Conservation (phyloP, 306 rosid genomes). For the Herpetospermum pedunculosum region DNA sequence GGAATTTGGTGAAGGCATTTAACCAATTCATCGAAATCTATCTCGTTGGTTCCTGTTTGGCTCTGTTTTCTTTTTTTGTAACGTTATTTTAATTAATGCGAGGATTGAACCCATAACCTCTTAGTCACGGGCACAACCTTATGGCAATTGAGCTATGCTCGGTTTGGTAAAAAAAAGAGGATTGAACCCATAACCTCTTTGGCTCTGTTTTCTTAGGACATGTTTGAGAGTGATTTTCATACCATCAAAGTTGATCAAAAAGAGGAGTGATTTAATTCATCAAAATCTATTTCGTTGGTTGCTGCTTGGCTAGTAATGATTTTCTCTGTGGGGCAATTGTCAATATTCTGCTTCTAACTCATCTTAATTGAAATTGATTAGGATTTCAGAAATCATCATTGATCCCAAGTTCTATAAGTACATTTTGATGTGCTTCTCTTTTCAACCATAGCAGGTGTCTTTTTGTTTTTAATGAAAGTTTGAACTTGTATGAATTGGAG, state of each 20-base stretch:
- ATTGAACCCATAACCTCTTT: too few relatives aligned
- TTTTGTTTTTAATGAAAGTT: not conserved
- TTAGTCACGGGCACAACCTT: too few relatives aligned
- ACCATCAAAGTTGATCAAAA: too few relatives aligned
- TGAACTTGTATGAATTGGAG: not conserved
- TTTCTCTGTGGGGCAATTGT: not conserved
- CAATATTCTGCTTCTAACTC: not conserved
- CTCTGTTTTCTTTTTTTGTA: too few relatives aligned
- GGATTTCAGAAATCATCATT: not conserved
- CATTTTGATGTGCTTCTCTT: not conserved
- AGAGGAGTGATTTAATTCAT: too few relatives aligned
- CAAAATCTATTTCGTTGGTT: not conserved
- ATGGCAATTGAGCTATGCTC: too few relatives aligned
- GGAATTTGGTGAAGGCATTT: not conserved
- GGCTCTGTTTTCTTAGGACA: too few relatives aligned
- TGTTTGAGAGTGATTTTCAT: too few relatives aligned
- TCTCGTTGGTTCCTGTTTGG: not conserved
- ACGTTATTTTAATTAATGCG: too few relatives aligned
- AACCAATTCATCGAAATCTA: not conserved
- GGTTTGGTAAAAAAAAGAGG: too few relatives aligned
- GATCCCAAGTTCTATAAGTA: not conserved
- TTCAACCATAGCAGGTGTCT: not conserved
- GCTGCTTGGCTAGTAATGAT: not conserved
- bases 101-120: too few relatives aligned
- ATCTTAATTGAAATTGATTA: not conserved